Base-by-base conservation (phyloP, 1,284 basidiomycete species). In the Pterula multifida region DNA sequence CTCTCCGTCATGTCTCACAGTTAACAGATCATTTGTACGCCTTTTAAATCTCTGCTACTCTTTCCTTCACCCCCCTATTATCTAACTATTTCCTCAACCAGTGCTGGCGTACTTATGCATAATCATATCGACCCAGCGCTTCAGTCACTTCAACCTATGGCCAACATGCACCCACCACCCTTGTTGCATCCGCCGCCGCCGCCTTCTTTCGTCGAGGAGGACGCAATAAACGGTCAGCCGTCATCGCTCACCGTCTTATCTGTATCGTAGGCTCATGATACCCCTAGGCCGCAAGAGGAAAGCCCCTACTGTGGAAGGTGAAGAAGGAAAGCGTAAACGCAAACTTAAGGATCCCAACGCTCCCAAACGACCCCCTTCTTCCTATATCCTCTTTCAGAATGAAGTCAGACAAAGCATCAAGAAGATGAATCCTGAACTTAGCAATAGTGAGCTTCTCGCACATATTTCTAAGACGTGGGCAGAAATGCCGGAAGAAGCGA, bases 361-460 rank as follows among this genome's bases (percentile, higher is more conserved):
- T 52, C 95, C 95, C 39, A 97, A 96, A 68, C 83, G 92, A 15
- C 92, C 95, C 23, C 78, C 93, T 19, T 91, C 90, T 17, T 93
- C 93, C 17, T 98, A 97, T 71, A 81, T 98, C 63, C 73, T 96
- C 58, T 98, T 88, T 76, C 95, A 97, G 68, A 97, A 97, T 64
- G 85, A 90, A 42, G 76, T 93, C 53, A 84, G 93, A 60, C 78
- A 81, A 55, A 69, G 78, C 55, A 71, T 90, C 59, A 82, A 83
- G 68, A 69, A 70, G 46, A 67, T 74, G 57, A 69, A 87, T 63
- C 85, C 88, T 2, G 67, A 68, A 9, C 67, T 90, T 53, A 66
- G 76, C 39, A 84, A 94, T 62, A 67, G 75, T 50, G 90, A 94
- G 54, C 68, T 95, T 23, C 68, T 94, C 55, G 64, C 65, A 45